Evolutionary conservation across 148 eudicot genomes (phyloP), one percentile per base, ranked within the genome.

Genomic region (Silene conica): DNA sequence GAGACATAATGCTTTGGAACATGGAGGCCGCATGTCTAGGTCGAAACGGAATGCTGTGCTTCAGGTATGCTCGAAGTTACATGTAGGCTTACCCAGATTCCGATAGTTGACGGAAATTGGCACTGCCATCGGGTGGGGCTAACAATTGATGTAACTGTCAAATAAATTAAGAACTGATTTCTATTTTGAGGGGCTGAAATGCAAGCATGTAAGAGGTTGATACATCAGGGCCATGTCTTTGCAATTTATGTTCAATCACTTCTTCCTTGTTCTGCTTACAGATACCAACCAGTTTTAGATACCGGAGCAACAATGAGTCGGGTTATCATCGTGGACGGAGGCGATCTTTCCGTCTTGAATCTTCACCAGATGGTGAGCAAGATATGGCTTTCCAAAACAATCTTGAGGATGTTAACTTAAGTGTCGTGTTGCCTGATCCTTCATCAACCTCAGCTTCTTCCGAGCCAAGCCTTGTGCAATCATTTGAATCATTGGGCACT

Each of bases 11-110:
- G 84, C 97, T 73, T 43, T 85, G 81, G 97, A 95, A 77, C 99
- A 95, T 84, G 99, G 99, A 28, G 99, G 99, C 41, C 91, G 83
- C 73, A 90, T 95, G 97, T 95, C 99, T 60, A 91, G 99, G 70
- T 90, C 97, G 18, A 71, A 92, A 84, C 93, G 99, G 52, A 92
- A 81, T 80, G 89, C 96, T 82, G 99, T 83, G 69, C 96, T 95
- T 56, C 97, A 91, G 93, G 98, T 76, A 82, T 25, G 72, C 43
- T 20, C 19, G 38, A 21, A n/a, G 41, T 31, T 73, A 23, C 52
- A 19, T 19, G 20, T 25, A 48, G 46, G 54, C 22, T 28, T 69
- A 69, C 25, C 20, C 23, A 15, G 48, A 28, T 18, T 34, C 31
- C 22, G 3, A 38, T 69, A 23, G 20, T 69, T 50, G 13, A 6